These are phyloP conservation scores for Citropsis articulata DNA, from an alignment of 345 rosid species.

Conservation along the genomic window DNA sequence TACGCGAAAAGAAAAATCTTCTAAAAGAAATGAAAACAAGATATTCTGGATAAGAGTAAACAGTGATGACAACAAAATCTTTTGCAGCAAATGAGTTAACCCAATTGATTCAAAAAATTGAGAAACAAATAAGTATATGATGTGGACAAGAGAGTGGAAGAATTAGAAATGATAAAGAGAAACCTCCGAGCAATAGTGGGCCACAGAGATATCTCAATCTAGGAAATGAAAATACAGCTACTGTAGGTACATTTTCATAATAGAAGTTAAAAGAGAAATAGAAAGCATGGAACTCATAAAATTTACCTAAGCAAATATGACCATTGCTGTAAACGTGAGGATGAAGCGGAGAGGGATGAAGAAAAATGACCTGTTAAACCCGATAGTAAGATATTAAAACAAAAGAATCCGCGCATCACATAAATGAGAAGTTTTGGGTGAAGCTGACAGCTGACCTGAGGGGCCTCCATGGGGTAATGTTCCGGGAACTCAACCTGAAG, in stretches of 20 bases:
- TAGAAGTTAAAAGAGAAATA: background rate
- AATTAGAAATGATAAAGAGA: background rate
- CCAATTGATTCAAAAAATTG: conserved; percentile 3
- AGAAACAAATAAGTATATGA: conserved; percentile 7
- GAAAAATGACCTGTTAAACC: conserved; percentile 69
- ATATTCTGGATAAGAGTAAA: background rate
- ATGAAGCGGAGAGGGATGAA: conserved; percentile 86
- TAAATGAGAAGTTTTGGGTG: background rate
- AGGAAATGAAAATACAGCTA: background rate
- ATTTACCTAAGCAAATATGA: conserved; percentile 90
- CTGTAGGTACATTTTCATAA: too few species aligned
- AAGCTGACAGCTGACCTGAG: conserved; percentile 49
- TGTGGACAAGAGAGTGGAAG: background rate
- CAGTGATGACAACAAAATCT: conserved; percentile 1
- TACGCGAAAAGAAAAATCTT: background rate
- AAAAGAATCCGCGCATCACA: background rate
- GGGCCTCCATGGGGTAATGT: conserved; percentile 99
- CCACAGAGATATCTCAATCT: conserved; percentile 5
- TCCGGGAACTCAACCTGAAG: conserved; percentile 99
- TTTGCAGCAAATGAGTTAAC: conserved; percentile 18
- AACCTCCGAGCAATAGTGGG: conserved; percentile 15
- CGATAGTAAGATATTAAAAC: background rate
- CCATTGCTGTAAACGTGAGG: conserved; percentile 99
- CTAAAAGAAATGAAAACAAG: background rate
- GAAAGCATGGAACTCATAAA: background rate